phyloP scores from a whole-genome alignment of 331 rosid genomes.

The Phaseolus coccineus region DNA sequence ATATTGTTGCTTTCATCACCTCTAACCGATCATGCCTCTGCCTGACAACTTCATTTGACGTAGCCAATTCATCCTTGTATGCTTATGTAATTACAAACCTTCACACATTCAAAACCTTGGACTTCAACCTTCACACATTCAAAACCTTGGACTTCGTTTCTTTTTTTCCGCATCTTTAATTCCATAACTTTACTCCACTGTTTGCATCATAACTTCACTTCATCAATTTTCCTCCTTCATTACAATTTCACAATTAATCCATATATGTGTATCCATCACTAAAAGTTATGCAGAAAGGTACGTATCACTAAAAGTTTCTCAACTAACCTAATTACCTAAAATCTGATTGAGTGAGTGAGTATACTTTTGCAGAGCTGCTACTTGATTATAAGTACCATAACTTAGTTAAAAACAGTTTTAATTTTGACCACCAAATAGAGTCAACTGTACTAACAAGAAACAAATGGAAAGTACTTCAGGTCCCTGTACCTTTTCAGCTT shows the following conservation, averaged over 20 bases:
- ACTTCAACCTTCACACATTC: too few species aligned
- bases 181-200: background rate
- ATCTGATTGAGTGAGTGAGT: constrained; percentile 3
- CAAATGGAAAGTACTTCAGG: constrained; percentile 21
- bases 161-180: background rate
- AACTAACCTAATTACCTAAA: background rate
- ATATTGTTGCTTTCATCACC: constrained; percentile 32
- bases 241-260: background rate
- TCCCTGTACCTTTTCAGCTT: background rate
- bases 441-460: constrained; percentile 18
- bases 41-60: constrained; percentile 32
- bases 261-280: background rate
- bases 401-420: constrained; percentile 21
- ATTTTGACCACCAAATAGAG: constrained; percentile 10
- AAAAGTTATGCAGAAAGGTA: background rate
- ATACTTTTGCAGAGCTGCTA: background rate
- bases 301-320: background rate
- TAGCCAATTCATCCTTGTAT: background rate
- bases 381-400: background rate
- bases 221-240: background rate
- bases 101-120: too few species aligned
- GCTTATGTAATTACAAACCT: background rate
- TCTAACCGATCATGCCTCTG: background rate
- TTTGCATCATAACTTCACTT: too few species aligned
- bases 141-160: background rate